Percentiles rank a stretch among this genome's conserved stretches.
Evolutionary conservation across 495 filamentous ascomycete species (phyloP).

Genomic region (Endocarpon pusillum): DNA sequence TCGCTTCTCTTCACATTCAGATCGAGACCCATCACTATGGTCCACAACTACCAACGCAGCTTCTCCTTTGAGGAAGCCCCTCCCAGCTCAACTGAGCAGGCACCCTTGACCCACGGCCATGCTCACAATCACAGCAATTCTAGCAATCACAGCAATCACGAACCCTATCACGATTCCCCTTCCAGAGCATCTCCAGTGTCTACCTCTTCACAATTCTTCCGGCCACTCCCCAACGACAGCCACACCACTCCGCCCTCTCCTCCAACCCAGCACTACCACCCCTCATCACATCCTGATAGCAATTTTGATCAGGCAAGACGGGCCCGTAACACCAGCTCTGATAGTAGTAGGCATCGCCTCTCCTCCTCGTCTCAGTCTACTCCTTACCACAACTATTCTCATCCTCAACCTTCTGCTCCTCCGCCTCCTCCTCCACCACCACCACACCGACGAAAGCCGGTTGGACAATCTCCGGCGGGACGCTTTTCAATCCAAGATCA

Average conservation of each 20-base stretch:
- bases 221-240: constrained; percentile 4
- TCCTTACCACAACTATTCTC: constrained; percentile 3
- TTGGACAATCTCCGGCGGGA: constrained; percentile 7
- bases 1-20: too few species aligned
- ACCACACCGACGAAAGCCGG: constrained; percentile 5
- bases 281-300: constrained; percentile 4
- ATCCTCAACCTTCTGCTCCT: constrained; percentile 8
- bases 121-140: too few species aligned
- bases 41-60: too few species aligned
- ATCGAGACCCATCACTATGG: too few species aligned
- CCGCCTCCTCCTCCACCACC: constrained; percentile 5
- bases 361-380: not conserved
- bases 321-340: too few species aligned
- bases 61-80: constrained; percentile 1
- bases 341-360: constrained; percentile 3
- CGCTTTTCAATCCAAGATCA: constrained; percentile 9
- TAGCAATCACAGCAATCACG: too few species aligned
- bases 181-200: too few species aligned
- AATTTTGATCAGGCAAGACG: too few species aligned
- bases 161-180: too few species aligned
- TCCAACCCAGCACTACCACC: constrained; percentile 1
- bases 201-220: too few species aligned
- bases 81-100: too few species aligned
- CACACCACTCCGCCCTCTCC: not conserved
- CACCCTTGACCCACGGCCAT: too few species aligned